Evolutionary conservation across 1,284 basidiomycete genomes (phyloP), one percentile per base, ranked within the genome.

Genomic region (Apiotrichum laibachii): DNA sequence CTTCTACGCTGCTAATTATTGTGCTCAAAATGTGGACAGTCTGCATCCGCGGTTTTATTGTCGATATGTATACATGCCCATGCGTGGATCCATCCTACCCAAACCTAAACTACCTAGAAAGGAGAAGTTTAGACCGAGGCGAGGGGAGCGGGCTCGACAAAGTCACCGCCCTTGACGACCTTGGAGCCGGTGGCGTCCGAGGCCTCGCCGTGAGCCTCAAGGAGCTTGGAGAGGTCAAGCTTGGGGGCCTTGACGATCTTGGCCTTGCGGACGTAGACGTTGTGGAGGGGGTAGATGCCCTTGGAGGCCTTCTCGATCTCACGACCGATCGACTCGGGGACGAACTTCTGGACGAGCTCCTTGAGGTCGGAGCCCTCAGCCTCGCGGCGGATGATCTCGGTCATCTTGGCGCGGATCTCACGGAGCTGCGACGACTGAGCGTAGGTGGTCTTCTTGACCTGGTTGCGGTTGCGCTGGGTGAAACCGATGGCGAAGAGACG

Each of bases 401-500:
- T 93, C 95, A 99, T 99, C 87, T 98, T 98, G 81, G 92, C 91
- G 79, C 96, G 86, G 81, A 99, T 99, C 83, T 96, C 93, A 67
- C 92, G 88, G 75, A 99, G 86, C 82, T 99, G 96, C 72, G 88
- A 84, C 31, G 91, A 85, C 82, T 98, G 90, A 57, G 96, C 96
- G 81, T 99, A 99, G 51, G 96, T 98, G 62, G 96, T 99, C 86
- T 98, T 99, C 82, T 89, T 89, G 77, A 99, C 95, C 83, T 99
- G 96, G 79, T 90, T 86, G 75, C 88, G 91, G 70, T 95, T 88
- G 71, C 92, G 89, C 84, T 95, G 95, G 77, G 96, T 99, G 88
- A 99, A 99, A 74, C 89, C 96, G 72, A 99, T 99, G 70, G 93
- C 89, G 81, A 99, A 99, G 67, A 99, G 89, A 66, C 96, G 92